Percentiles rank a stretch among this genome's conserved stretches.
Conservation (phyloP, 164 flowering plant genomes). For the Aristolochia californica region DNA sequence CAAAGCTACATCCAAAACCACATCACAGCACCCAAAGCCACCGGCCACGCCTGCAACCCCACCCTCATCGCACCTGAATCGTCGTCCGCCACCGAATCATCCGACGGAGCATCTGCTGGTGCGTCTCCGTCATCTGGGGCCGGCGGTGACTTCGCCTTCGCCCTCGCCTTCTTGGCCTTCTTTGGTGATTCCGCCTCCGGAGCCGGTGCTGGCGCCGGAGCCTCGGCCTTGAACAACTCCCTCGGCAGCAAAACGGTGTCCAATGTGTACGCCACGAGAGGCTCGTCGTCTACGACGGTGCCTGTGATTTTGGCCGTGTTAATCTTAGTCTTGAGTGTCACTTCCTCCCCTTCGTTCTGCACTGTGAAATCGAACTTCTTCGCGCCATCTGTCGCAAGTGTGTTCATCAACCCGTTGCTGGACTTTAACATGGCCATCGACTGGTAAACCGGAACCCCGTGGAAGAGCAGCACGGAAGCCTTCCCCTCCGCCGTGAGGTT, state of each 20-base stretch:
- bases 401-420: constrained; percentile 30
- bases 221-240: constrained; percentile 55
- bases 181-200: constrained; percentile 14
- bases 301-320: constrained; percentile 53
- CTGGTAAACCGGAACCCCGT: constrained; percentile 29
- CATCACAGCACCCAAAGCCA: too few species aligned
- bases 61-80: not conserved
- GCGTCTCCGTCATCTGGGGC: not conserved
- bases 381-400: constrained; percentile 31
- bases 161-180: not conserved
- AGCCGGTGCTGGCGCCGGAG: constrained; percentile 55
- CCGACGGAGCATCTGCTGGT: not conserved
- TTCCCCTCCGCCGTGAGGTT: constrained; percentile 28
- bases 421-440: constrained; percentile 32
- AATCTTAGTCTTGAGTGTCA: constrained; percentile 45
- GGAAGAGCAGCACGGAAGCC: constrained; percentile 22
- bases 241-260: constrained; percentile 62
- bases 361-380: constrained; percentile 26
- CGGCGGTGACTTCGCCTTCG: not conserved
- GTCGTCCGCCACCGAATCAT: not conserved
- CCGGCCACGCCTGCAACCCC: too few species aligned
- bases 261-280: constrained; percentile 47
- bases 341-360: constrained; percentile 29
- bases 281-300: constrained; percentile 61
- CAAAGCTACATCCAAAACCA: too few species aligned